phyloP scores from a whole-genome alignment of 1,139 yeast genomes.

The Tardiomyces blankii region DNA sequence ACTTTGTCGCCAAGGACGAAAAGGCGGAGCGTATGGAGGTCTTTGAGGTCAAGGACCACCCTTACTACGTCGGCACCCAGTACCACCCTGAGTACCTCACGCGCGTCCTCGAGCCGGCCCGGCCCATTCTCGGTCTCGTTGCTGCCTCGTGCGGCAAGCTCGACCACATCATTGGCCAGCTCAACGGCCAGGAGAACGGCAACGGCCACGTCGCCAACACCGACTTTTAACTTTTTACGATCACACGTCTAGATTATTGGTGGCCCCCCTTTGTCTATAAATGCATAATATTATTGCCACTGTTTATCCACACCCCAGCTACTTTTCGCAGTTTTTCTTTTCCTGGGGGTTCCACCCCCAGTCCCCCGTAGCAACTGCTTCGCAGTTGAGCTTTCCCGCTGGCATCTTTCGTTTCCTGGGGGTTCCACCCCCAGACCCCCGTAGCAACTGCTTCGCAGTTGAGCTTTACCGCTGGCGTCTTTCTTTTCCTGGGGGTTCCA shows the following conservation, averaged over 20 bases:
- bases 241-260: not conserved
- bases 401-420: too few relatives aligned
- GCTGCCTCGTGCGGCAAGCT: constrained; percentile 84
- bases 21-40: constrained; percentile 87
- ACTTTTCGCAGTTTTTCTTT: too few relatives aligned
- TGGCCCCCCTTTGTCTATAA: not conserved
- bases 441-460: too few relatives aligned
- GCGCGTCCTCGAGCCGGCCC: constrained; percentile 91
- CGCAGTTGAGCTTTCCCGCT: too few relatives aligned
- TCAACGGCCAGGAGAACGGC: constrained; percentile 1
- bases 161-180: constrained; percentile 35
- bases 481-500: too few relatives aligned
- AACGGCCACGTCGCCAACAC: not conserved
- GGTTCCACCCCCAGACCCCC: too few relatives aligned
- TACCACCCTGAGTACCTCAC: constrained; percentile 97
- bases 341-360: too few relatives aligned
- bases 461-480: too few relatives aligned
- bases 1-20: constrained; percentile 91
- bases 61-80: constrained; percentile 90
- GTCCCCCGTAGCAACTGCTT: too few relatives aligned
- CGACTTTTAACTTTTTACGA: not conserved
- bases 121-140: constrained; percentile 91
- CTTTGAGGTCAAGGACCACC: constrained; percentile 69
- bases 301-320: too few relatives aligned
- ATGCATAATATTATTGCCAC: not conserved